A percentile compares a stretch with the other conserved stretches of the same genome.
These are phyloP conservation scores for Phytophthora palmivora DNA, from an alignment of 352 stramenopile genomes.

Conservation along the genomic window DNA sequence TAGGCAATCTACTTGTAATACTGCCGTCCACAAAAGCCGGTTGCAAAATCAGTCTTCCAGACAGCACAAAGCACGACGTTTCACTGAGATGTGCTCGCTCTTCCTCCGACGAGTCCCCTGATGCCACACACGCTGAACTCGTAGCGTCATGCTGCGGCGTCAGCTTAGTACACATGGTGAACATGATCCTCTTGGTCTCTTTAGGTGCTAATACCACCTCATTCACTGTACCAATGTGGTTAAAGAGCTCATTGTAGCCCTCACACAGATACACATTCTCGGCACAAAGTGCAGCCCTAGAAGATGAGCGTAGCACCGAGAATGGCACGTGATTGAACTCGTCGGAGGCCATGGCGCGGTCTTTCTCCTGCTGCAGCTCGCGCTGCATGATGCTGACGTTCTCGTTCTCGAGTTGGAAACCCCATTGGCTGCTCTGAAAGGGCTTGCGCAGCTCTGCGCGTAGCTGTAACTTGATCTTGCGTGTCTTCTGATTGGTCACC, in stretches of 20 bases:
- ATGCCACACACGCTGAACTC: constrained; percentile 27
- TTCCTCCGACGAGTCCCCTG: constrained; percentile 84
- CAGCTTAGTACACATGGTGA: constrained; percentile 79
- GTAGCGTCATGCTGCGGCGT: constrained; percentile 36
- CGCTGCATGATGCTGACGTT: constrained; percentile 73
- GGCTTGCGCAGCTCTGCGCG: constrained; percentile 82
- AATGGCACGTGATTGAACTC: constrained; percentile 83
- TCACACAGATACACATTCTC: constrained; percentile 88
- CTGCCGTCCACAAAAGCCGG: constrained; percentile 43
- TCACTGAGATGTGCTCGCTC: constrained; percentile 84
- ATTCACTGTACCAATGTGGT: constrained; percentile 79
- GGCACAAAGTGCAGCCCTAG: constrained; percentile 67
- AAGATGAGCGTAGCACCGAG: constrained; percentile 73
- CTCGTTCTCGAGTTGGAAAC: constrained; percentile 91
- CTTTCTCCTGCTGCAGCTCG: constrained; percentile 41
- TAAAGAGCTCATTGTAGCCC: constrained; percentile 92
- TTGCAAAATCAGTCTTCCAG: constrained; percentile 69
- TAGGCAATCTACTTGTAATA: constrained; percentile 32
- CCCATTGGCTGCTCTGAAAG: constrained; percentile 76
- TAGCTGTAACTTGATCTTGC: constrained; percentile 65
- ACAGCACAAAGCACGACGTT: constrained; percentile 82
- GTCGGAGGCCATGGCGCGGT: constrained; percentile 40
- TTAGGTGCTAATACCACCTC: constrained; percentile 68
- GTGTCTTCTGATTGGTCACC: constrained; percentile 67
- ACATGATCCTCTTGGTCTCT: constrained; percentile 75